These are phyloP conservation scores for Panaeolus cyanescens DNA, from an alignment of 768 basidiomycete species.

Conservation along the genomic window DNA sequence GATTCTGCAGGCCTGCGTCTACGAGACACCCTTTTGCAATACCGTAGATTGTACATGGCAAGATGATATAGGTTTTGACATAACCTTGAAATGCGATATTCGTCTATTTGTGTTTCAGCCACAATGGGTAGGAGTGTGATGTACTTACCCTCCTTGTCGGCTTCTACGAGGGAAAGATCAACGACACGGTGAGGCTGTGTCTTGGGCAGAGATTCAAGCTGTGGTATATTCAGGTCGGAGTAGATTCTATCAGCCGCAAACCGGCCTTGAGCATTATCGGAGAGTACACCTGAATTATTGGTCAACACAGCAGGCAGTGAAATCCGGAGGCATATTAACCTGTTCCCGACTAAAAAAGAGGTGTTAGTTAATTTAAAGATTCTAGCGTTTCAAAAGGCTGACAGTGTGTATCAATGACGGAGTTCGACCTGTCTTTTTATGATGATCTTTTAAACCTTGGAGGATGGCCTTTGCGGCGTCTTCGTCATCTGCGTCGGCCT, in stretches of 20 bases:
- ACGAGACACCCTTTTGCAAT: slow-evolving; percentile 46
- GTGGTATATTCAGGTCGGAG: slow-evolving; percentile 47
- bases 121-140: neutral
- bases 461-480: slow-evolving; percentile 40
- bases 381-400: slow-evolving; percentile 10
- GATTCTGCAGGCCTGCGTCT: slow-evolving; percentile 51
- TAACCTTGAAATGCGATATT: slow-evolving; percentile 34
- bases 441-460: slow-evolving; percentile 34
- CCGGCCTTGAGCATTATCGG: slow-evolving; percentile 45
- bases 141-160: slow-evolving; percentile 45
- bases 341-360: slow-evolving; percentile 30
- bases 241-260: slow-evolving; percentile 40
- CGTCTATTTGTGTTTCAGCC: neutral
- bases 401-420: slow-evolving; percentile 47
- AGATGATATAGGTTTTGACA: slow-evolving; percentile 51
- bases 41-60: slow-evolving; percentile 58
- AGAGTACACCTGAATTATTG: slow-evolving; percentile 34
- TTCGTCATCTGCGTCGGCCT: slow-evolving; percentile 43
- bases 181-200: slow-evolving; percentile 51
- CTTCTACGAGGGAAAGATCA: slow-evolving; percentile 48
- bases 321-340: slow-evolving; percentile 19
- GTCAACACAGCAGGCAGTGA: no score
- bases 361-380: neutral
- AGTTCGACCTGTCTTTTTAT: slow-evolving; percentile 30
- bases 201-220: slow-evolving; percentile 44